Evolutionary conservation across 768 basidiomycete species (phyloP).

Genomic region (Neoboletus subvelutipes): DNA sequence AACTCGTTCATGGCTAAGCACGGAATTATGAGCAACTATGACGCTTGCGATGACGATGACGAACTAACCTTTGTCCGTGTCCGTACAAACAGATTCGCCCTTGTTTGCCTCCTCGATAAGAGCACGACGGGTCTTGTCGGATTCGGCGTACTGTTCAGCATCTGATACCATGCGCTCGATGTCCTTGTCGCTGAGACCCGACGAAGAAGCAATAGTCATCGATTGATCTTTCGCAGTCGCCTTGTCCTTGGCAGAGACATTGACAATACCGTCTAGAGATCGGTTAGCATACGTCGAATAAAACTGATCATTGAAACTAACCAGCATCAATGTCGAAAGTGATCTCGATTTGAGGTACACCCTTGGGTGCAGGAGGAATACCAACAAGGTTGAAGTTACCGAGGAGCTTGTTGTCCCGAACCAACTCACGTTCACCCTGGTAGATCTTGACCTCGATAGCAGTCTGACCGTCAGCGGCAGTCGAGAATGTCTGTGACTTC

Average conservation of each 20-base stretch:
- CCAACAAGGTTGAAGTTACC: constrained; percentile 99
- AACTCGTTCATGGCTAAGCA: constrained; percentile 88
- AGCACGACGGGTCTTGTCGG: constrained; percentile 82
- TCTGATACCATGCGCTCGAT: constrained; percentile 97
- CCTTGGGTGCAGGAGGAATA: constrained; percentile 81
- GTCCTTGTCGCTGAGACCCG: constrained; percentile 93
- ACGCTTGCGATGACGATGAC: not conserved
- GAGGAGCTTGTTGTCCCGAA: constrained; percentile 96
- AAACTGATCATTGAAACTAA: constrained; percentile 28
- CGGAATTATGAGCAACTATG: constrained; percentile 1
- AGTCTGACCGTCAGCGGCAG: constrained; percentile 98
- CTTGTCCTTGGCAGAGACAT: constrained; percentile 95
- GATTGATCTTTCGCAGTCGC: constrained; percentile 89
- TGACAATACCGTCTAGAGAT: constrained; percentile 83
- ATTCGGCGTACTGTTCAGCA: constrained; percentile 90
- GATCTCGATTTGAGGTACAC: constrained; percentile 77
- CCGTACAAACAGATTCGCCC: constrained; percentile 89
- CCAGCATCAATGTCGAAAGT: constrained; percentile 98
- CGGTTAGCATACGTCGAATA: not conserved
- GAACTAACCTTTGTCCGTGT: constrained; percentile 88
- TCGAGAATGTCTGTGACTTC: constrained; percentile 99
- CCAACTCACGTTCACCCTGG: constrained; percentile 99
- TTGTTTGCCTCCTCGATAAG: constrained; percentile 97
- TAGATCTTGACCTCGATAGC: constrained; percentile 99
- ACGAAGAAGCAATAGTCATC: constrained; percentile 97